Percentiles rank a stretch among this genome's conserved stretches.
Evolutionary conservation across 129 eudicot genomes (phyloP).

Genomic region (Helichrysum umbraculigerum): DNA sequence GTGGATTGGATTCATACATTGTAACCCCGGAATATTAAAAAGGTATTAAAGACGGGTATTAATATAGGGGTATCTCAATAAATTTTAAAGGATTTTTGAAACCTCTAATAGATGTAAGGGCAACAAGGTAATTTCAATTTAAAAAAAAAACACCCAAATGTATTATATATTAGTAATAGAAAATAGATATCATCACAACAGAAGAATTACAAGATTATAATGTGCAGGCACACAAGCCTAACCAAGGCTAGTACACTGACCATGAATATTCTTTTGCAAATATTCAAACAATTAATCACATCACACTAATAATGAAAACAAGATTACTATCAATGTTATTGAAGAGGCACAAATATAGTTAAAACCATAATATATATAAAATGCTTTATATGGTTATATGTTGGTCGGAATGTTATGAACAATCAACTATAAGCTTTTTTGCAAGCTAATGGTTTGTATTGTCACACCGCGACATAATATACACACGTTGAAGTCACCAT

Average conservation of each 20-base stretch:
- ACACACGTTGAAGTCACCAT: slow-evolving; percentile 1
- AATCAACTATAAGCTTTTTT: not conserved
- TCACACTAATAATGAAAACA: not conserved
- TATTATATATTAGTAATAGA: too few species aligned
- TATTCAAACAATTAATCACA: not conserved
- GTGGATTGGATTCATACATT: too few species aligned
- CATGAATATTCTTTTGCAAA: not conserved
- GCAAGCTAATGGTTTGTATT: not conserved
- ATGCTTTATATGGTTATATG: not conserved
- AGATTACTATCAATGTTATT: not conserved
- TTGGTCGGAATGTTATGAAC: not conserved
- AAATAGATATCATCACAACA: too few species aligned
- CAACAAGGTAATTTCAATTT: too few species aligned
- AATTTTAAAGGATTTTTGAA: too few species aligned
- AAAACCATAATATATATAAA: not conserved
- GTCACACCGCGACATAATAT: not conserved
- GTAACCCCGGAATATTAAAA: too few species aligned
- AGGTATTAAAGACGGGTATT: too few species aligned
- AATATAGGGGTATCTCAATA: too few species aligned
- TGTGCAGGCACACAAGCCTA: not conserved
- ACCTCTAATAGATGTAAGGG: too few species aligned
- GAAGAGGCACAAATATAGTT: not conserved
- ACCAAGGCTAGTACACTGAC: not conserved
- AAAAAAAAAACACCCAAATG: too few species aligned
- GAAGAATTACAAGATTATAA: not conserved